Evolutionary conservation across 1,284 basidiomycete genomes (phyloP).

Genomic region (Boletus mariae): DNA sequence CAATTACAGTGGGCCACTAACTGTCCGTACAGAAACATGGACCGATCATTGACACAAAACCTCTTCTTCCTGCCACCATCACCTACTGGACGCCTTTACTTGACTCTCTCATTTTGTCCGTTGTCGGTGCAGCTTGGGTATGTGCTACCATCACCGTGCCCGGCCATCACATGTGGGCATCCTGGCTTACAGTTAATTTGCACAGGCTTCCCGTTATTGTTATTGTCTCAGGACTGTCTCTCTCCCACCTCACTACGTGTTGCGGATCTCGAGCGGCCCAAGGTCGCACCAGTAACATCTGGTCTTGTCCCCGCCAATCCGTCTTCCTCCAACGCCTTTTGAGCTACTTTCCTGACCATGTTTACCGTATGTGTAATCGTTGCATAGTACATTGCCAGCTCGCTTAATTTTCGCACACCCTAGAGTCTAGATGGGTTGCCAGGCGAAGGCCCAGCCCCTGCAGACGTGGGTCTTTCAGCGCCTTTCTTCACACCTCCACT

Average conservation of each 20-base stretch:
- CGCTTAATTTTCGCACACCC: not conserved
- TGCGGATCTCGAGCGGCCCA: not conserved
- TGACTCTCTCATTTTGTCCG: not conserved
- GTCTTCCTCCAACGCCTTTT: not conserved
- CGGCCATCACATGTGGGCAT: not conserved
- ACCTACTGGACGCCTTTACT: not conserved
- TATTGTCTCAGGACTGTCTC: not conserved
- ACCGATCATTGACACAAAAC: not conserved
- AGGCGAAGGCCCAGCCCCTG: conserved; percentile 10
- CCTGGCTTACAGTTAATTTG: conserved; percentile 4
- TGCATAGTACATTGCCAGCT: not conserved
- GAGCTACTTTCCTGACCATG: conserved; percentile 1
- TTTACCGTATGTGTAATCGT: conserved; percentile 9
- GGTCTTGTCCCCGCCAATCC: not conserved
- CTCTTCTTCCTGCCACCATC: conserved; percentile 6
- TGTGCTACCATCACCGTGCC: not conserved
- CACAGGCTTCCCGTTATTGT: not conserved
- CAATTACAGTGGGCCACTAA: conserved; percentile 17
- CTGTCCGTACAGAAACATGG: conserved; percentile 13
- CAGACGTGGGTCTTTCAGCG: conserved; percentile 23
- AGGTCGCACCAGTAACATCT: conserved; percentile 2
- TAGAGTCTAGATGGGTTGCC: not conserved
- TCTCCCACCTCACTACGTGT: not conserved
- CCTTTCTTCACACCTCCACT: not conserved
- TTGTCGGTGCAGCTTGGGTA: conserved; percentile 2